Evolutionary conservation across 768 basidiomycete species (phyloP).

Genomic region (Royoungia palumana): DNA sequence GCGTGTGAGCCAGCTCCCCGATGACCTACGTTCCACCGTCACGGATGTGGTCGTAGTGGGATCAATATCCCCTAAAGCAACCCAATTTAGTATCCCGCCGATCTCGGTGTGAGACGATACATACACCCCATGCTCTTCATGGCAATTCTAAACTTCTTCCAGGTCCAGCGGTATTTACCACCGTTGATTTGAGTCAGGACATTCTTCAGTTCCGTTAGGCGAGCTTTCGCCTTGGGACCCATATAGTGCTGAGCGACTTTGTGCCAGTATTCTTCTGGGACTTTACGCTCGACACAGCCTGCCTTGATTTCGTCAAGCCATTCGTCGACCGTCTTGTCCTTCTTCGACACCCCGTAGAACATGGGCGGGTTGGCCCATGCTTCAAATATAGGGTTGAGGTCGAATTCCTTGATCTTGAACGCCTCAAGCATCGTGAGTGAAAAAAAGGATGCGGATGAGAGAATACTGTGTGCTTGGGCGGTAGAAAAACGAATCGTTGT

Average conservation of each 20-base stretch:
- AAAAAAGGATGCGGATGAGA: not conserved
- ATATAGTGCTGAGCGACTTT: conserved; percentile 76
- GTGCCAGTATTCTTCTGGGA: conserved; percentile 82
- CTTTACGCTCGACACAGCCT: conserved; percentile 66
- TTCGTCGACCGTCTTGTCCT: conserved; percentile 64
- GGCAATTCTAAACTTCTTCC: conserved; percentile 78
- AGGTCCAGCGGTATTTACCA: conserved; percentile 76
- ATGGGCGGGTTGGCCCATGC: conserved; percentile 65
- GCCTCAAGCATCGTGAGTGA: conserved; percentile 54
- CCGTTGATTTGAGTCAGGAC: conserved; percentile 74
- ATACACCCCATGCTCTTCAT: conserved; percentile 80
- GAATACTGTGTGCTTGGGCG: conserved; percentile 3
- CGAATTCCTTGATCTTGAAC: conserved; percentile 77
- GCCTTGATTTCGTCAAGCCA: conserved; percentile 71
- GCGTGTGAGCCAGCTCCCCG: conserved; percentile 49
- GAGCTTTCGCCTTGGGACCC: conserved; percentile 63
- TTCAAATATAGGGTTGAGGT: conserved; percentile 64
- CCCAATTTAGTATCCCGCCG: not conserved
- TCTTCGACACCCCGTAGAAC: conserved; percentile 67
- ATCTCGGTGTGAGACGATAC: conserved; percentile 26
- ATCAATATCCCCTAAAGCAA: conserved; percentile 63
- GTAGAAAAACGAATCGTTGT: conserved; percentile 16
- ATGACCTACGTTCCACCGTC: conserved; percentile 49
- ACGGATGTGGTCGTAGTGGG: conserved; percentile 54
- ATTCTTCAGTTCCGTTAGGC: conserved; percentile 65